Evolutionary conservation across 2,329 filamentous ascomycete species (phyloP).

Genomic region (Penicillium sp.): DNA sequence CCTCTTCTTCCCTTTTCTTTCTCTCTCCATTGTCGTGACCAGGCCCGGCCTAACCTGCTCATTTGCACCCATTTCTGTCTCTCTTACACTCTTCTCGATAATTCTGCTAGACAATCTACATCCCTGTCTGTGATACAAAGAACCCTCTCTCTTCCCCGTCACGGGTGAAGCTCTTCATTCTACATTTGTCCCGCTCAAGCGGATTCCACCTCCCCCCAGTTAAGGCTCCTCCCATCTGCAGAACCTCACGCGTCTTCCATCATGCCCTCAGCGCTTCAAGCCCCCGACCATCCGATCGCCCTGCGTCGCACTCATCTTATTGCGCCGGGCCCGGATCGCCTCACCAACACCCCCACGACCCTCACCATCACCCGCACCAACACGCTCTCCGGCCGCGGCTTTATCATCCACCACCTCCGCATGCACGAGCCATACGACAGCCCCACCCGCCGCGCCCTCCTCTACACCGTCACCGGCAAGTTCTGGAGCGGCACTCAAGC

Average conservation of each 20-base stretch:
- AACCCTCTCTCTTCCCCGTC: too few species aligned
- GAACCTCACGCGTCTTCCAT: neutral
- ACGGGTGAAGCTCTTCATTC: too few species aligned
- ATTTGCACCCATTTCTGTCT: too few species aligned
- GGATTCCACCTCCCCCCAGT: too few species aligned
- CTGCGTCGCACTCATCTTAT: slow-evolving; percentile 19
- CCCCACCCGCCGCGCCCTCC: slow-evolving; percentile 9
- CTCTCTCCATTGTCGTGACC: neutral
- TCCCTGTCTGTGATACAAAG: too few species aligned
- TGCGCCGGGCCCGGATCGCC: slow-evolving; percentile 17
- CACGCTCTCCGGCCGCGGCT: slow-evolving; percentile 8
- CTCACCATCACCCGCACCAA: slow-evolving; percentile 14
- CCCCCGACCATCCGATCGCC: slow-evolving; percentile 19
- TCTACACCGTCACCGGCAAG: slow-evolving; percentile 15
- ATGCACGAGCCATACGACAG: slow-evolving; percentile 13
- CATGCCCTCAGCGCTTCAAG: slow-evolving; percentile 13
- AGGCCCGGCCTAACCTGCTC: too few species aligned
- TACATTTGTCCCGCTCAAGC: too few species aligned
- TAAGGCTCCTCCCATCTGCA: neutral
- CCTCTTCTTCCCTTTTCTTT: neutral
- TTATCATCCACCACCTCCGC: slow-evolving; percentile 13
- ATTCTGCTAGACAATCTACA: neutral
- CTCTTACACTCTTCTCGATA: neutral
- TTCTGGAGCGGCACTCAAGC: slow-evolving; percentile 15
- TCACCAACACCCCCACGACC: slow-evolving; percentile 20